Evolutionary conservation across 768 basidiomycete species (phyloP), one percentile per base, ranked within the genome.

Genomic region (Russula lepida): DNA sequence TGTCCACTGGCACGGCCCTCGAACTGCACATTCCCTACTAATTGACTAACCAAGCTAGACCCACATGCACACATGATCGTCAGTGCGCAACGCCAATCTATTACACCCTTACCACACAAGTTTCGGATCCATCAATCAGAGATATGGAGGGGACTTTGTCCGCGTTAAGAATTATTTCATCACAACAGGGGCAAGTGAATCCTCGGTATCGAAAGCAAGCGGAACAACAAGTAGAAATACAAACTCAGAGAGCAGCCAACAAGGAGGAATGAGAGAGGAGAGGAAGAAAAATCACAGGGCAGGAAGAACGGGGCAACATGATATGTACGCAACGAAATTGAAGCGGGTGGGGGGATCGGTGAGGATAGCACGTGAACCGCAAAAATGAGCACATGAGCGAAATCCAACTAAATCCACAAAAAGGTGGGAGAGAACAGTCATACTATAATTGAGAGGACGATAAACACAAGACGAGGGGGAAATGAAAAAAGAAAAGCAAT

Each of bases 121-220:
- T 21, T n/a, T 30, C 25, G 25, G 23, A 46, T 2, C 46, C 15
- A 15, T 25, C 12, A 15, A 37, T 37, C 46, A 50, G 28, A 11
- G 35, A 46, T 53, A 11, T 33, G 15, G 41, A 53, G 43, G 43
- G 51, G 53, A 49, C 32, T 60, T 61, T 58, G 56, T 58, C 56
- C 56, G 56, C 56, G 60, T 62, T 53, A 30, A 46, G 50, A 53
- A n/a, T n/a, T 53, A 47, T 52, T n/a, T 62, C 28, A 53, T 58
- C 56, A 62, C 61, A 58, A 62, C 51, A 62, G 58, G 56, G 56
- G 61, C 56, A 58, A 33, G 50, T n/a, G 37, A 46, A 55, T 47
- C 55, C 55, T 56, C 64, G 61, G 62, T 66, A 64, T 66, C 59
- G 62, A 64, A 56, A 66, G 65, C 58, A 64, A 56, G 50, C 64